phyloP scores from a whole-genome alignment of 2,329 filamentous ascomycete species.

The Beauveria scarabaeidicola region DNA sequence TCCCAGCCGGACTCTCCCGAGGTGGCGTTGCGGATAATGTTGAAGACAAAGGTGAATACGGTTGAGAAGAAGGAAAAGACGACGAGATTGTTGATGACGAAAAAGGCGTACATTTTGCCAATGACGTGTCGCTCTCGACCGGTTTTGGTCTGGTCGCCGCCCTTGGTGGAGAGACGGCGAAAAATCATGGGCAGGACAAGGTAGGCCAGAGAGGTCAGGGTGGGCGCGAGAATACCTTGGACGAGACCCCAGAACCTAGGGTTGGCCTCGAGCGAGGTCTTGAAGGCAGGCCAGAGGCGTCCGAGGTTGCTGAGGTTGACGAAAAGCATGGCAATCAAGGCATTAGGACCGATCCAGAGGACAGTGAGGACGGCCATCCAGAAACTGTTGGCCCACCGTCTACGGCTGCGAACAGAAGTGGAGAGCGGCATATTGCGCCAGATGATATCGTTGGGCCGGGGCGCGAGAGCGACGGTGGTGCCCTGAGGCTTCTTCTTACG shows the following conservation, averaged over 20 bases:
- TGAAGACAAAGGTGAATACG: constrained; percentile 63
- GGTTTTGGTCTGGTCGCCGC: constrained; percentile 86
- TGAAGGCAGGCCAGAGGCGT: constrained; percentile 69
- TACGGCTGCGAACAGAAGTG: constrained; percentile 59
- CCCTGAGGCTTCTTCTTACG: constrained; percentile 75
- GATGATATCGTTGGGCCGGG: constrained; percentile 83
- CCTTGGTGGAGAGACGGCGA: constrained; percentile 71
- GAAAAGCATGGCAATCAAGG: constrained; percentile 87
- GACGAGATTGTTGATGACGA: constrained; percentile 93
- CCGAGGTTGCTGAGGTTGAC: constrained; percentile 78
- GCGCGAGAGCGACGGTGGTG: constrained; percentile 68
- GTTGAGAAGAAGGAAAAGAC: constrained; percentile 90
- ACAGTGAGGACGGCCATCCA: constrained; percentile 78
- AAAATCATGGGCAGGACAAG: constrained; percentile 85
- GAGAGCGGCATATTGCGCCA: constrained; percentile 85
- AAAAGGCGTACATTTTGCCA: constrained; percentile 87
- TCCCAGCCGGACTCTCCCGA: constrained; percentile 54
- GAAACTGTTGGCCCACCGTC: constrained; percentile 68
- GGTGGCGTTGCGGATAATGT: constrained; percentile 50
- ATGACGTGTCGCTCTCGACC: constrained; percentile 86
- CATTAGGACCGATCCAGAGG: constrained; percentile 85
- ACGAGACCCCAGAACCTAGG: constrained; percentile 71
- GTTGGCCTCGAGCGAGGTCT: constrained; percentile 52
- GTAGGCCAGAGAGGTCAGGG: constrained; percentile 80
- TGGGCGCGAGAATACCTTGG: constrained; percentile 85